Evolutionary conservation across 805 yeast species (phyloP), one percentile per base, ranked within the genome.

Genomic region (Saccharomycopsis capsularis): DNA sequence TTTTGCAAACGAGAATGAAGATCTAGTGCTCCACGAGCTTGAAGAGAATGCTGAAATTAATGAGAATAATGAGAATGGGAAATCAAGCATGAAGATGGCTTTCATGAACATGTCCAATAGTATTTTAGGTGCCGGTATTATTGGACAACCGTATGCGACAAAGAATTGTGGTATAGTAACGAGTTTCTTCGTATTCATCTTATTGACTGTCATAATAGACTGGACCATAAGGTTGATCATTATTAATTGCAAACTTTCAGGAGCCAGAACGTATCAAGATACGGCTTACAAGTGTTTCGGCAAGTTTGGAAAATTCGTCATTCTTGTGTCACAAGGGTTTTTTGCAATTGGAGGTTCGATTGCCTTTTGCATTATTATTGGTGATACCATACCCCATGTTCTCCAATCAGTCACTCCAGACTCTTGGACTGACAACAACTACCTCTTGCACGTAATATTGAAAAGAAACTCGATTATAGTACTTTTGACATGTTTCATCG

Each of bases 51-150:
- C 13, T n/a, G 36, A 37, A 9, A 30, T 36, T 5, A 22, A 9
- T 4, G 25, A 40, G 13, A 25, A 19, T 27, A 6, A 27, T n/a
- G 4, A 15, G 22, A 32, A 24, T 4, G 46, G 35, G 1, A 78
- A 76, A 56, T 78, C 85, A 2, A 74, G 72, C 37, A 72, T 90
- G 74, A 76, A 75, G 50, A 84, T 84, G 87, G 97, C 97, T 3
- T 89, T 90, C 60, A 85, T 90, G 95, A 91, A 91, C 65, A 89
- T 90, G 95, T 95, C 96, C 7, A 90, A 90, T 64, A 83, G 95
- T 18, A 91, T 91, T 53, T 71, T 91, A 4, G 98, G 98, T 0
- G 97, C 98, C 0, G 98, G 98, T 5, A 86, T 91, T 47, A 87
- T 91, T 29, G 96, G 97, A 1, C 95, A 89, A 55, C 95, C 98